These are phyloP conservation scores for Rhodotorula sp. DNA, from an alignment of 1,284 basidiomycete species.

Conservation along the genomic window DNA sequence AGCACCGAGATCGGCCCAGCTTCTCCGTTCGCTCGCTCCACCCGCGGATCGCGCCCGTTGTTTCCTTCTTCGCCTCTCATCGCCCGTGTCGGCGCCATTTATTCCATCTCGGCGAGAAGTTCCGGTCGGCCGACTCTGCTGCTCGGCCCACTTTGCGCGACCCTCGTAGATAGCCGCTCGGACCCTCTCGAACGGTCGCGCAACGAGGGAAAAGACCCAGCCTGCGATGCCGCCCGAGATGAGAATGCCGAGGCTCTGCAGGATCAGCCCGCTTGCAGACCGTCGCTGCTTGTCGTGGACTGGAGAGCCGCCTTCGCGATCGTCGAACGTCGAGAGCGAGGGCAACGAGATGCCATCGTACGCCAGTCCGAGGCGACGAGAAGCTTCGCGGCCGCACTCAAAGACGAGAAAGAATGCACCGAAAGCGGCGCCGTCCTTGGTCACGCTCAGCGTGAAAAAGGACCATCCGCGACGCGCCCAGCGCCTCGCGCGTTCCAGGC, in stretches of 20 bases:
- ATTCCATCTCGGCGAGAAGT: background rate
- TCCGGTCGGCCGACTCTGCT: constrained; percentile 25
- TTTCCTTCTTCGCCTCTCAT: background rate
- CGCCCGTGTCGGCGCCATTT: background rate
- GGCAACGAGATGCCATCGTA: constrained; percentile 19
- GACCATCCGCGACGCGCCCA: constrained; percentile 46
- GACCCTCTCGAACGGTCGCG: constrained; percentile 49
- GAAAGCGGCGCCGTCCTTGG: constrained; percentile 48
- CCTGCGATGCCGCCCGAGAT: constrained; percentile 44
- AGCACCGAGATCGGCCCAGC: constrained; percentile 10
- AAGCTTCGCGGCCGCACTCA: constrained; percentile 47
- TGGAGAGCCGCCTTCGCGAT: background rate
- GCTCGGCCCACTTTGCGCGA: constrained; percentile 44
- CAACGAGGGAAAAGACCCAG: constrained; percentile 43
- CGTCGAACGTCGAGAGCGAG: background rate
- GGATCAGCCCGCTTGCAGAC: constrained; percentile 12
- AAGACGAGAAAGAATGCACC: constrained; percentile 51
- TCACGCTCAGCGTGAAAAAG: constrained; percentile 47
- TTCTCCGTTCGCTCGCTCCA: constrained; percentile 19
- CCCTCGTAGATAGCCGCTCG: constrained; percentile 49
- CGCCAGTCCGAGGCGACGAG: constrained; percentile 42
- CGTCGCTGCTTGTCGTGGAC: constrained; percentile 18
- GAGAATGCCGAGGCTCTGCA: constrained; percentile 46
- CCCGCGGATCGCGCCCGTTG: constrained; percentile 12
- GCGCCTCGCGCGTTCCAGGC: constrained; percentile 33